A percentile compares a stretch with the other conserved stretches of the same genome.
These are phyloP conservation scores for Corymbia citriodora DNA, from an alignment of 441 rosid species.

Conservation along the genomic window DNA sequence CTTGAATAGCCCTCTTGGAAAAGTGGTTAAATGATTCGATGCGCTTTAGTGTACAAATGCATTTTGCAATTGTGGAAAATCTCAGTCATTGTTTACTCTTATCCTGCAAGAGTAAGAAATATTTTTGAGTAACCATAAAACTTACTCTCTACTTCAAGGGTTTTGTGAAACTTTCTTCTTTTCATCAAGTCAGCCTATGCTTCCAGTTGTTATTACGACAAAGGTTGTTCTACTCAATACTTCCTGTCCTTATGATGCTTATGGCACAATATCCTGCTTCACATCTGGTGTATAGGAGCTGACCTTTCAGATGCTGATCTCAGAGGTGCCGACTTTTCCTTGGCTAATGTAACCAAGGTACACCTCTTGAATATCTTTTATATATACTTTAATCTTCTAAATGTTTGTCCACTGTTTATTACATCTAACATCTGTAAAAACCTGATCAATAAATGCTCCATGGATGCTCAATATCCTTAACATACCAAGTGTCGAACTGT, in stretches of 20 bases:
- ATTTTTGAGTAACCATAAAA: not conserved
- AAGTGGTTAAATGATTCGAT: not conserved
- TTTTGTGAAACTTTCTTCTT: not conserved
- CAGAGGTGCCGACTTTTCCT: constrained; percentile 75
- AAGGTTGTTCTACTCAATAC: not conserved
- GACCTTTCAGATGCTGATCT: constrained; percentile 92
- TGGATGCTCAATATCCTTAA: not conserved
- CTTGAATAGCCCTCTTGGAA: not conserved
- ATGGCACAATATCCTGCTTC: not conserved
- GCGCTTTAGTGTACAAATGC: not conserved
- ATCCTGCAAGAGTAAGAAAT: not conserved
- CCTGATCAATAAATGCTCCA: not conserved
- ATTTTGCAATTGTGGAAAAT: not conserved
- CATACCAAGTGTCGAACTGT: not conserved
- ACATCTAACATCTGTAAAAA: not conserved
- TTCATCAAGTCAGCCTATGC: not conserved
- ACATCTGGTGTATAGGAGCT: constrained; percentile 47
- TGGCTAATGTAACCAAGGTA: constrained; percentile 90
- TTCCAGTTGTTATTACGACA: not conserved
- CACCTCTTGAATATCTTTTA: not conserved
- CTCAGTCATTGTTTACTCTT: not conserved
- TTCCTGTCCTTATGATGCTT: not conserved
- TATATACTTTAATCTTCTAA: not conserved
- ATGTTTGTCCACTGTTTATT: not conserved
- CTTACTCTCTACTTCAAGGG: not conserved